Evolutionary conservation across 169 alveolate species (phyloP), one percentile per base, ranked within the genome.

Genomic region (Eimeria necatrix): DNA sequence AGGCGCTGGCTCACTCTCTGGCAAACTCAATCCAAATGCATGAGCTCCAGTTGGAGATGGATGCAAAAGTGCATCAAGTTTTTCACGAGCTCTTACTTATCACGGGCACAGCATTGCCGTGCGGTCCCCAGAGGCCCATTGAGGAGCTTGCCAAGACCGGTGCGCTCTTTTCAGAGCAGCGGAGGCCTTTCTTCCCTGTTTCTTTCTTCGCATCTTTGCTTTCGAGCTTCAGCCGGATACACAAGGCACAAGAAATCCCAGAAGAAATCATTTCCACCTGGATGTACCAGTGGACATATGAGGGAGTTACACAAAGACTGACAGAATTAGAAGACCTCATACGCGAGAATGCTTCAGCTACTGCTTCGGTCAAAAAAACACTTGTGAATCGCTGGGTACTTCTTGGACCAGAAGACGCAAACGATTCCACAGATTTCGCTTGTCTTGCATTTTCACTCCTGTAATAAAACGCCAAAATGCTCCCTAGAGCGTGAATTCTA

Each of bases 211-310:
- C 85, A 5, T 48, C 59, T 48, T 41, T 74, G 32, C 85, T 74
- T 2, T 53, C 61, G 20, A 59, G 61, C 7, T 74, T 74, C 60
- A 48, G 59, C 85, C 41, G 85, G n/a, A 59, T 46, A 32, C 85
- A 59, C 85, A 16, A 3, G 61, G 32, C 59, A 20, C 56, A 18
- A 16, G 8, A 12, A 2, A 4, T 74, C 20, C n/a, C 85, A 41
- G 85, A 74, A 4, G 85, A 74, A 5, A 41, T 14, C 26, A 10
- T 74, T 6, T 74, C 85, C 61, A 74, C 85, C 41, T 74, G 85
- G 85, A 59, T 41, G n/a, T 74, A 74, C 41, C 85, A 74, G 59
- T 74, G 85, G 85, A 74, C 85, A 26, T 74, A 74, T 48, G 85
- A 74, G 49, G 85, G 85, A 53, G 85, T 59, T 5, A 16, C 85